phyloP scores from a whole-genome alignment of 306 rosid species.

The Vigna mungo region DNA sequence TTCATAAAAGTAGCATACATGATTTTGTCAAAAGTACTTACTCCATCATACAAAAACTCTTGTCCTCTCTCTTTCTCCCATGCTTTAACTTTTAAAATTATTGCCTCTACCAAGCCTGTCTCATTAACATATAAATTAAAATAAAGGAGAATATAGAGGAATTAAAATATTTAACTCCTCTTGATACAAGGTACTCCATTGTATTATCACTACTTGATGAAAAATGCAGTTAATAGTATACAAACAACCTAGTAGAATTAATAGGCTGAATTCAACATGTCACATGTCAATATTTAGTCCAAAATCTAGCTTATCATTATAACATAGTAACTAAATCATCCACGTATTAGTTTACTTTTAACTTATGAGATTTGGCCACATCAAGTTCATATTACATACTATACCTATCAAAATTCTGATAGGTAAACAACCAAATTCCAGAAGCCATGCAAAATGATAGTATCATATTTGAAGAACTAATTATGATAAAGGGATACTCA shows the following conservation, averaged over 20 bases:
- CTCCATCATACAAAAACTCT: constrained; percentile 70
- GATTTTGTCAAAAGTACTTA: constrained; percentile 51
- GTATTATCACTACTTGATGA: background rate
- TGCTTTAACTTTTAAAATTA: constrained; percentile 62
- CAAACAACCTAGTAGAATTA: background rate
- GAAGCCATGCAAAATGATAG: background rate
- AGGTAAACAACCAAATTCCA: constrained; percentile 5
- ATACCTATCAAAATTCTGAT: background rate
- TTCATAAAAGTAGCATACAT: background rate
- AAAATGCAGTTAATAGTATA: background rate
- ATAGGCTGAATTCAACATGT: background rate
- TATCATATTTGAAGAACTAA: constrained; percentile 14
- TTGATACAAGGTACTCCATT: background rate
- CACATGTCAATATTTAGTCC: constrained; percentile 2
- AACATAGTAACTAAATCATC: background rate
- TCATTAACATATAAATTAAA: constrained; percentile 21
- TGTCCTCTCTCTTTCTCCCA: constrained; percentile 76
- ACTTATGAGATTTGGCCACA: background rate
- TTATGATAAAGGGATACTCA: constrained; percentile 34
- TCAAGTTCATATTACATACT: background rate
- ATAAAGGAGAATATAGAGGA: background rate
- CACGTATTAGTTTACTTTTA: background rate
- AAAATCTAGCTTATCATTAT: constrained; percentile 2
- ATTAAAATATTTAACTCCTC: constrained; percentile 16
- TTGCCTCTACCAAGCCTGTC: constrained; percentile 72